Base-by-base conservation (phyloP, 192 early-diverging fungal species). In the Rhizoclosmatium sp. region DNA sequence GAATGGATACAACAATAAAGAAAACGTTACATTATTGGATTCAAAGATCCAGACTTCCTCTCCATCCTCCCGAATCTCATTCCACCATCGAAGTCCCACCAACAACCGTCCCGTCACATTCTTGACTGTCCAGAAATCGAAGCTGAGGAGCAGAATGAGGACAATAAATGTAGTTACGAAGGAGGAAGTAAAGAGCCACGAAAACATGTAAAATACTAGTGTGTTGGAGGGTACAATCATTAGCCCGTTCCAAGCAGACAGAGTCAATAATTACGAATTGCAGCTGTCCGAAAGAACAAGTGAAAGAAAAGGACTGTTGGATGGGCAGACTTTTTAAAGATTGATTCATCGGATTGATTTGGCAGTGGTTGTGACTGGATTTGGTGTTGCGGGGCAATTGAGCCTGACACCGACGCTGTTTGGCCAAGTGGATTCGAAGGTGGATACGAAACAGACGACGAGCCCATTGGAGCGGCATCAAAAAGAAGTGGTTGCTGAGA, bases 61-160 rank as follows among this genome's bases (percentile, higher is more conserved):
- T 45, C 98, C 98, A 83, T 98, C 98, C 60, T 97, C 96, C 61
- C 91, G 89, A 76, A 98, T 95, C 84, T 98, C 94, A 85, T 97
- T 99, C 98, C 98, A 99, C 98, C 98, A 99, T 76, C 98, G 91
- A 68, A 99, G 85, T 23, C 98, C 98, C 14, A 99, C 98, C 59
- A 99, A 88, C 51, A 98, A 85, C 64, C 98, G 91, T 0, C 98
- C 98, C 31, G 96, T 93, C 40, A 99, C 94, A 81, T 99, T 99
- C 84, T 99, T 99, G 19, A 98, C 96, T 0, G 95, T 98, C 97
- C 97, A 99, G 82, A 99, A 99, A 71, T 99, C 97, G 85, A 98
- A 97, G 3, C 95, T 91, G 46, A 99, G 91, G 41, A 95, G 87
- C 47, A 99, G 87, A 14, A 97, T 92, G 60, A 93, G 94, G 47